A percentile compares a stretch with the other conserved stretches of the same genome.
phyloP scores from a whole-genome alignment of 83 land plant genomes.

The Diphasiastrum complanatum region DNA sequence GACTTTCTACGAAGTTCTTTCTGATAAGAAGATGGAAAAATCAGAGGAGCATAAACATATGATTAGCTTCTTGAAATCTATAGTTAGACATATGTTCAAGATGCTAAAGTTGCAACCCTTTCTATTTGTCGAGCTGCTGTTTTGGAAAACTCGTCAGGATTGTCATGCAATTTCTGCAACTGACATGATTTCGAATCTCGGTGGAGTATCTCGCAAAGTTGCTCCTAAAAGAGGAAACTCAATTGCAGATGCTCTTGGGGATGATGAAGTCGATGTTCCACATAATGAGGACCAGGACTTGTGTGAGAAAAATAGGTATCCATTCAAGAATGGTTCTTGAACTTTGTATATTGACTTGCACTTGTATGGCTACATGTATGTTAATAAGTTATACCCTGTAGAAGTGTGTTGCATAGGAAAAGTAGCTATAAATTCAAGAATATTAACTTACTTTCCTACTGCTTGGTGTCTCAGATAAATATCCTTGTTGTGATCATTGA shows the following conservation, averaged over 20 bases:
- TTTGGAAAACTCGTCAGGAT: constrained; percentile 80
- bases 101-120: constrained; percentile 71
- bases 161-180: constrained; percentile 65
- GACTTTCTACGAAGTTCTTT: constrained; percentile 64
- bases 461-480: too few relatives aligned
- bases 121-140: constrained; percentile 81
- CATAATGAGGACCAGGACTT: neutral
- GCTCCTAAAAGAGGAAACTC: constrained; percentile 18
- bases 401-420: too few relatives aligned
- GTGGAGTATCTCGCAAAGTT: constrained; percentile 5
- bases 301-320: constrained; percentile 21
- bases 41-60: constrained; percentile 55
- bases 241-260: constrained; percentile 84
- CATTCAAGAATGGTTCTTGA: neutral
- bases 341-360: too few relatives aligned
- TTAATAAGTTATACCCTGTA: too few relatives aligned
- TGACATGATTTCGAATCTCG: constrained; percentile 38
- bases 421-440: too few relatives aligned
- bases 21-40: constrained; percentile 47
- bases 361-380: too few relatives aligned
- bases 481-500: too few relatives aligned
- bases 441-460: too few relatives aligned
- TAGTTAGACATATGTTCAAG: constrained; percentile 57
- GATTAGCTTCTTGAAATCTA: constrained; percentile 52
- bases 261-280: constrained; percentile 74